phyloP scores from a whole-genome alignment of 202 grass and related monocot genomes.

The Hordeum pubiflorum region DNA sequence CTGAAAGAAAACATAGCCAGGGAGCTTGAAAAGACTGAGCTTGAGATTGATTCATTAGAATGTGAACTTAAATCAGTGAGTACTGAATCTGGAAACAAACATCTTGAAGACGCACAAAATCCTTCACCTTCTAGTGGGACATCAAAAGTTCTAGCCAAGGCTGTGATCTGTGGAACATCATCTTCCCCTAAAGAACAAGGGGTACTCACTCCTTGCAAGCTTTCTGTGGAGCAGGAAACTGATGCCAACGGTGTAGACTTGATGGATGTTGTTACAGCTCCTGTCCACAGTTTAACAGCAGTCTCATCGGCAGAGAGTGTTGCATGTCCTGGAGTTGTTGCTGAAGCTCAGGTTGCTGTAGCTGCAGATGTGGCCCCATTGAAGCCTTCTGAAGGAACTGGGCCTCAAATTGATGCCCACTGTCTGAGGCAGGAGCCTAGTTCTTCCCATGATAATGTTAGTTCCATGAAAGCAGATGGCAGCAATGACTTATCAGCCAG shows the following conservation, averaged over 20 bases:
- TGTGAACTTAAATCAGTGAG: conserved; percentile 54
- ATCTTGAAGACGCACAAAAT: conserved; percentile 27
- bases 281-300: conserved; percentile 22
- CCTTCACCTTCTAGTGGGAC: conserved; percentile 32
- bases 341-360: not conserved
- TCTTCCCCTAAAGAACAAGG: conserved; percentile 27
- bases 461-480: conserved; percentile 17
- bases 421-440: conserved; percentile 11
- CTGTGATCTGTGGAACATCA: not conserved
- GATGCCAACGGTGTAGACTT: not conserved
- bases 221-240: conserved; percentile 10
- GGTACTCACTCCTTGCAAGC: conserved; percentile 23
- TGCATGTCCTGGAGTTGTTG: conserved; percentile 19
- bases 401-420: conserved; percentile 11
- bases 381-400: conserved; percentile 10
- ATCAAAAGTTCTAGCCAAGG: conserved; percentile 27
- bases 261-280: conserved; percentile 25
- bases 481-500: not conserved
- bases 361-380: conserved; percentile 21
- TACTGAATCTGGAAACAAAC: conserved; percentile 10
- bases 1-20: conserved; percentile 78
- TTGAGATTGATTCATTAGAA: conserved; percentile 85
- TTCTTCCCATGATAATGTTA: conserved; percentile 23
- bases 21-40: conserved; percentile 76
- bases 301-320: conserved; percentile 39